Evolutionary conservation across 768 basidiomycete genomes (phyloP).

Genomic region (Leccinellum albellum): DNA sequence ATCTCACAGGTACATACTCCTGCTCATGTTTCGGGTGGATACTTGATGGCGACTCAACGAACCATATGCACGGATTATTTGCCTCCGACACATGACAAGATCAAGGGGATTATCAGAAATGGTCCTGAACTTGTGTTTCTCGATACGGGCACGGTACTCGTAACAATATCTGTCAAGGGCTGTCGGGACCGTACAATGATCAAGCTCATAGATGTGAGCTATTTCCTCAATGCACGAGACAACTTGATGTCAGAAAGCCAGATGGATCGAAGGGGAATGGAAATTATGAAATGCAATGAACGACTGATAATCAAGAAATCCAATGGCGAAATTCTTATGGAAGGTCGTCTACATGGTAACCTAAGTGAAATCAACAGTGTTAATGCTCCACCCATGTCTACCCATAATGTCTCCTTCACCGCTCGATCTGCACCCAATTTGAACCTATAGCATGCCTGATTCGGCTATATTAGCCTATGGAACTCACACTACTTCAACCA

Average conservation of each 20-base stretch:
- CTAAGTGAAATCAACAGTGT: constrained; percentile 9
- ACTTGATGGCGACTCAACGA: not conserved
- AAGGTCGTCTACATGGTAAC: constrained; percentile 2
- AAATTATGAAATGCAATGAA: constrained; percentile 1
- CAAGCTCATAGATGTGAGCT: constrained; percentile 7
- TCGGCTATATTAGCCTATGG: constrained; percentile 9
- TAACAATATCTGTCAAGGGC: not conserved
- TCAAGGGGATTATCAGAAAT: constrained; percentile 8
- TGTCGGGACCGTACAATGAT: not conserved
- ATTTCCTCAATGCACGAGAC: constrained; percentile 1
- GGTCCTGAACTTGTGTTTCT: constrained; percentile 1
- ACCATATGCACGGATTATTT: too few relatives aligned
- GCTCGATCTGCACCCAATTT: not conserved
- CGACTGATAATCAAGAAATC: not conserved
- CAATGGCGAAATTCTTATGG: constrained; percentile 2
- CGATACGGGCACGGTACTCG: not conserved
- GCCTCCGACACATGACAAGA: not conserved
- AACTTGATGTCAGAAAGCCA: constrained; percentile 9
- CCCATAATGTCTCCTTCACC: not conserved
- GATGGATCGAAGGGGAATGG: constrained; percentile 2
- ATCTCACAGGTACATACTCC: not conserved
- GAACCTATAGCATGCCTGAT: constrained; percentile 5
- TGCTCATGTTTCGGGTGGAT: constrained; percentile 7
- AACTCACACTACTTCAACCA: not conserved
- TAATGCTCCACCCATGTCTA: not conserved